Evolutionary conservation across 305 asterid genomes (phyloP), one percentile per base, ranked within the genome.

Genomic region (Fraxinus nigra): DNA sequence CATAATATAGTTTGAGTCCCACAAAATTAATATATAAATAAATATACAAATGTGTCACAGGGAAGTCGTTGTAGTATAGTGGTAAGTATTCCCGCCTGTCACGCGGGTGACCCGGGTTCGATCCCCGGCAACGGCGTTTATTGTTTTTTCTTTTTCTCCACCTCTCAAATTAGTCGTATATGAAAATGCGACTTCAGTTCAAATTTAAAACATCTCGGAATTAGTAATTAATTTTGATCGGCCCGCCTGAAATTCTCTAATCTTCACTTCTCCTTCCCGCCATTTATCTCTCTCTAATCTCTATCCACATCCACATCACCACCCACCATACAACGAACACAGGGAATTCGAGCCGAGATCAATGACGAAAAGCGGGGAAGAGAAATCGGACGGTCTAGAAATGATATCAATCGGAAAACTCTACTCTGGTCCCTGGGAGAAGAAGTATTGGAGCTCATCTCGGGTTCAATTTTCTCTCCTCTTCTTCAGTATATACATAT

Each of bases 391-490:
- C 81, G 97, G 89, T 10, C 84, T 92, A 77, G 99, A 96, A 63
- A 91, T 96, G 70, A 16, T 88, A 37, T 93, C 97, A 20, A 86
- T 94, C 85, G 99, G 99, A 69, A 93, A 86, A 87, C 87, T 92
- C 10, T 94, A 91, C 85, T 40, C 46, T 16, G 99, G 98, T 37
- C 85, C 88, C 7, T 96, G 98, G 98, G 96, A 96, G 73, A 96
- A 94, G 91, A 96, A 94, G 92, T 96, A 93, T 75, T 96, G 99
- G 99, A 96, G 97, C 90, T 96, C 97, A 69, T 92, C 99, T 78
- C 93, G 98, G 99, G 98, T 94, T 88, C 69, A 87, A 30, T 74
- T 88, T 80, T 74, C 35, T 63, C 77, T 77, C 79, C 76, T 79
- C 72, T 16, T 38, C 76, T 38, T 76, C 63, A 28, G 18, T 67